Evolutionary conservation across 129 eudicot genomes (phyloP).

Genomic region (Chrysanthemum makinoi): DNA sequence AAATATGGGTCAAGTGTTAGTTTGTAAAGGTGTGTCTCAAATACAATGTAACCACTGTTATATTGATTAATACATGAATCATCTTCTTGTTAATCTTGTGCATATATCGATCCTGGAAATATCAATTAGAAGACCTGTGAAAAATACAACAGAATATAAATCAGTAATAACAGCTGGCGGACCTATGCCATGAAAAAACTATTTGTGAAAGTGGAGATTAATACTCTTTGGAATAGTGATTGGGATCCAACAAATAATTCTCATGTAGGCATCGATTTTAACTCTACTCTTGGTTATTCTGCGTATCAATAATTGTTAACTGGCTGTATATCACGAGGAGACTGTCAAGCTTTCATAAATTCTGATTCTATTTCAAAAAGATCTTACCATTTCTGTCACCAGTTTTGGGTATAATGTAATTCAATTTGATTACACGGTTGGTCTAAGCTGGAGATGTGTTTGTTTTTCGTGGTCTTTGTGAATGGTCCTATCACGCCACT

Average conservation of each 20-base stretch:
- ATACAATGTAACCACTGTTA: no score
- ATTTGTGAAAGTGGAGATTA: not conserved
- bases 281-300: not conserved
- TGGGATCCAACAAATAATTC: not conserved
- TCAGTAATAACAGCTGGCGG: not conserved
- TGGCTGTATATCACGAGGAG: not conserved
- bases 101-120: no score
- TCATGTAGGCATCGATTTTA: not conserved
- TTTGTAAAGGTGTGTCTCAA: no score
- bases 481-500: no score
- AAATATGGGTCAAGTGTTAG: no score
- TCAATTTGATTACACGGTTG: slow-evolving; percentile 20
- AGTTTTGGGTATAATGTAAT: not conserved
- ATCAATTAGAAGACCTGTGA: no score
- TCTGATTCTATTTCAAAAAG: not conserved
- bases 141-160: not conserved
- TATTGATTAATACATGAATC: no score
- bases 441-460: not conserved
- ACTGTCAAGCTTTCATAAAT: not conserved
- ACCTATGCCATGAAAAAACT: not conserved
- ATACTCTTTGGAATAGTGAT: not conserved
- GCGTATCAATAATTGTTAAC: not conserved
- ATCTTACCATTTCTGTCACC: not conserved
- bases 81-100: no score
- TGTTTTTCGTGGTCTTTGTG: no score